Percentiles rank a stretch among this genome's conserved stretches.
Conservation (phyloP, 2,329 filamentous ascomycete species). For the Fusarium robinianum region DNA sequence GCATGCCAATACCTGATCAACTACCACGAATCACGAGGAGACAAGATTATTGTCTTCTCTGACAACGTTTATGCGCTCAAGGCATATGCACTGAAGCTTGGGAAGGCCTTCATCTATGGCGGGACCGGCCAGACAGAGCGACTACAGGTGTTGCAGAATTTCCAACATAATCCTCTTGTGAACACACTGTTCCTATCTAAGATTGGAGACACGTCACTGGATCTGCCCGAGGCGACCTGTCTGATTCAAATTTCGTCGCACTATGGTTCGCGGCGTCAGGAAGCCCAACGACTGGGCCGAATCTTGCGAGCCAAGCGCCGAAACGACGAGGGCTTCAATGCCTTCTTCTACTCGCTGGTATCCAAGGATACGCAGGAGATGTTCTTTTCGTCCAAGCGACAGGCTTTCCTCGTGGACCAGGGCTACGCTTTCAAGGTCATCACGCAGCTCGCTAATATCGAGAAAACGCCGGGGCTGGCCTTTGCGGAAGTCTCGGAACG, state of each 20-base stretch:
- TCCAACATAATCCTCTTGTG: constrained; percentile 87
- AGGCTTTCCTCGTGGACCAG: constrained; percentile 96
- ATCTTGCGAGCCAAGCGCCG: constrained; percentile 93
- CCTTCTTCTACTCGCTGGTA: constrained; percentile 97
- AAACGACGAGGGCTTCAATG: constrained; percentile 98
- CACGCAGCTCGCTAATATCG: constrained; percentile 89
- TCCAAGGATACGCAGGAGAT: constrained; percentile 98
- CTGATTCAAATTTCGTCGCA: constrained; percentile 97
- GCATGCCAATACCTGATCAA: constrained; percentile 98
- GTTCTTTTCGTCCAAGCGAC: constrained; percentile 95
- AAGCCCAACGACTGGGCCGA: constrained; percentile 89
- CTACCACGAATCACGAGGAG: constrained; percentile 90
- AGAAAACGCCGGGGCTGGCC: constrained; percentile 77
- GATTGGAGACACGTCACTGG: constrained; percentile 97
- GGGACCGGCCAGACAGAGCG: constrained; percentile 86
- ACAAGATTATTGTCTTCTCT: constrained; percentile 98
- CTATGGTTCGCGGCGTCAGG: constrained; percentile 94
- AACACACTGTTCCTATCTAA: constrained; percentile 96
- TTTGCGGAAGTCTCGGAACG: constrained; percentile 81
- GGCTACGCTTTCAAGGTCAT: constrained; percentile 99
- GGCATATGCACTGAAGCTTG: constrained; percentile 80
- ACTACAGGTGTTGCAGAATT: constrained; percentile 86
- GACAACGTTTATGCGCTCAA: constrained; percentile 95
- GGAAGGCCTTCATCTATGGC: constrained; percentile 90
- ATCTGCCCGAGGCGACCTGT: constrained; percentile 93